A percentile compares a stretch with the other conserved stretches of the same genome.
These are phyloP conservation scores for Rhizophagus prolifer DNA, from an alignment of 192 early-diverging fungal species.

Conservation along the genomic window DNA sequence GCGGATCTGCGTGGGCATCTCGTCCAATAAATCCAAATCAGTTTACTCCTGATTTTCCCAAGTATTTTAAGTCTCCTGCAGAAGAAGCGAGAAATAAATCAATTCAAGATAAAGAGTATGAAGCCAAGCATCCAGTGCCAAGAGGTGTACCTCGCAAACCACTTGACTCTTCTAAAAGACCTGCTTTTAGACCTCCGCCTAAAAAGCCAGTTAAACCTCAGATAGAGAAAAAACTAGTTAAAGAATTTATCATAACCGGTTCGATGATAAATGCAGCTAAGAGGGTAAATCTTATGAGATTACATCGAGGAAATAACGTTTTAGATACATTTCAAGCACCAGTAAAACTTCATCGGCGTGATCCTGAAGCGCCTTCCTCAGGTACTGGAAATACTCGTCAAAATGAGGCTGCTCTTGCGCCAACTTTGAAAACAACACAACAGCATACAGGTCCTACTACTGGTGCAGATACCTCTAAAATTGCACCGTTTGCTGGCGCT, in stretches of 20 bases:
- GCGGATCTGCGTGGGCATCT: too few relatives aligned
- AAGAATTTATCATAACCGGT: not conserved
- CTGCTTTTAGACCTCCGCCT: not conserved
- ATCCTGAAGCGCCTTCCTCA: conserved; percentile 15
- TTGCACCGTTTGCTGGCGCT: conserved; percentile 74
- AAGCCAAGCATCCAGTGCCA: not conserved
- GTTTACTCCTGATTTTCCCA: not conserved
- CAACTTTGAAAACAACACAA: not conserved
- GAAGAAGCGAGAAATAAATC: not conserved
- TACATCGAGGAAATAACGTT: conserved; percentile 41
- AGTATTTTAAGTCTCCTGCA: too few relatives aligned
- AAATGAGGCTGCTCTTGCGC: not conserved
- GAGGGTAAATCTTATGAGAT: conserved; percentile 25
- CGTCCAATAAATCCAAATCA: not conserved
- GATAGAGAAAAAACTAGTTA: not conserved
- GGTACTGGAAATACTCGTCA: not conserved
- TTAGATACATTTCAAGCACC: conserved; percentile 58
- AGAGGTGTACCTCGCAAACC: not conserved
- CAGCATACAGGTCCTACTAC: conserved; percentile 43
- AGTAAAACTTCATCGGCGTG: conserved; percentile 51
- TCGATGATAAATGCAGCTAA: not conserved
- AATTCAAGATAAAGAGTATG: too few relatives aligned
- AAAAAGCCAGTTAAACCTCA: not conserved
- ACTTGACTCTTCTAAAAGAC: too few relatives aligned
- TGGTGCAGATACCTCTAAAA: conserved; percentile 60